A percentile compares a stretch with the other conserved stretches of the same genome.
phyloP scores from a whole-genome alignment of 805 yeast species.

The Babjeviella inositovora region DNA sequence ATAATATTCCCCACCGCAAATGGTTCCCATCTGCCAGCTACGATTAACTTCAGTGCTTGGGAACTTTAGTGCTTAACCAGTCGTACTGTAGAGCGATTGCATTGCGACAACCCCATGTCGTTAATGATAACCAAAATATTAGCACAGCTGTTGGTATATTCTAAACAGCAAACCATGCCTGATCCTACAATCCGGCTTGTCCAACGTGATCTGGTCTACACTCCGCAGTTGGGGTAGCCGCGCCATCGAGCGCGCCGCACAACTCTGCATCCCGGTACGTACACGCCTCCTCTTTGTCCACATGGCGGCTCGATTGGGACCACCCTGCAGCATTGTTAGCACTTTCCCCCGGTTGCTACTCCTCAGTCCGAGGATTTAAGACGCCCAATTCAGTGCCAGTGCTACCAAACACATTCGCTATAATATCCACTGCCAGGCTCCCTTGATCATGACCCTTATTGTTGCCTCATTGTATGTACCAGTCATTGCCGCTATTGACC shows the following conservation, averaged over 20 bases:
- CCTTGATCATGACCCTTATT: conserved; percentile 37
- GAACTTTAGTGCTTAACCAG: too few species aligned
- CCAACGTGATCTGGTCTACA: conserved; percentile 2
- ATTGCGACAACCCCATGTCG: too few species aligned
- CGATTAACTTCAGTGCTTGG: background rate
- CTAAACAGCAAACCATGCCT: conserved; percentile 18
- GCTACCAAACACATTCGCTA: background rate
- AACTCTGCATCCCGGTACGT: too few species aligned
- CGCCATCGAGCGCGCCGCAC: too few species aligned
- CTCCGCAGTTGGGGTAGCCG: conserved; percentile 1
- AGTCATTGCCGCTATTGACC: background rate
- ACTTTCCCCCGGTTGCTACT: background rate
- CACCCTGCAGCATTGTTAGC: background rate
- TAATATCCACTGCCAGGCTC: conserved; percentile 1
- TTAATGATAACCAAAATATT: background rate
- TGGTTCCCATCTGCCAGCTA: background rate
- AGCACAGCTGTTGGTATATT: background rate
- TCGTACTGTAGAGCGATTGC: too few species aligned
- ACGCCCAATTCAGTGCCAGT: conserved; percentile 1
- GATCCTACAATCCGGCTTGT: conserved; percentile 2
- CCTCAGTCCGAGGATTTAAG: conserved; percentile 1
- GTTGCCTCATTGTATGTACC: conserved; percentile 51
- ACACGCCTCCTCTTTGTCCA: background rate
- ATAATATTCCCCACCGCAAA: background rate
- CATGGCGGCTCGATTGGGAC: background rate